phyloP scores from a whole-genome alignment of 805 yeast species.

The Candida nanaspora region DNA sequence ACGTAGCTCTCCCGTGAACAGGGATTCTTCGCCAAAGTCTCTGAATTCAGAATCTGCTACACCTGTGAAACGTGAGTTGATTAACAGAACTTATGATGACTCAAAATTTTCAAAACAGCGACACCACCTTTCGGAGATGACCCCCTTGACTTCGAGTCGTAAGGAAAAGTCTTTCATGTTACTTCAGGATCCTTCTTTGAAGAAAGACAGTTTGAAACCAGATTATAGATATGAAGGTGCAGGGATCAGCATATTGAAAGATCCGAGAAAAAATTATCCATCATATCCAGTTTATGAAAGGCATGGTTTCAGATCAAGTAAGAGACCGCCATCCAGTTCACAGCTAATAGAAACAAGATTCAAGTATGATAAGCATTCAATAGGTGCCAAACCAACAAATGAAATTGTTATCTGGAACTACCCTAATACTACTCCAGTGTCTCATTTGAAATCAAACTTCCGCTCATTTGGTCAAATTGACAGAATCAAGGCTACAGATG shows the following conservation, averaged over 20 bases:
- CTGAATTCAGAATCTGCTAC: too few relatives aligned
- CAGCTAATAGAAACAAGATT: constrained; percentile 24
- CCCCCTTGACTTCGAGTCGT: constrained; percentile 1
- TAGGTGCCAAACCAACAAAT: constrained; percentile 67
- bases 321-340: constrained; percentile 7
- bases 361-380: constrained; percentile 58
- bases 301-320: constrained; percentile 12
- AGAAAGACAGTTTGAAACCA: constrained; percentile 23
- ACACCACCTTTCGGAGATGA: constrained; percentile 8
- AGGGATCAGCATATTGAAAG: constrained; percentile 15
- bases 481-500: constrained; percentile 51
- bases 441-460: constrained; percentile 43
- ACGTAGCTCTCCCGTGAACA: background rate
- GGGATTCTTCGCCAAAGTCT: background rate
- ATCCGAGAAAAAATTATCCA: constrained; percentile 36
- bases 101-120: constrained; percentile 11
- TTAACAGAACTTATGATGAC: constrained; percentile 8
- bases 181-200: constrained; percentile 43
- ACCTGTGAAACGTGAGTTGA: background rate
- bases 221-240: background rate
- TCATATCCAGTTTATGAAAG: constrained; percentile 15
- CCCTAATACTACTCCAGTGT: constrained; percentile 44
- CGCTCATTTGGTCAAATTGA: constrained; percentile 57
- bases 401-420: constrained; percentile 67
- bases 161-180: constrained; percentile 33